A percentile compares a stretch with the other conserved stretches of the same genome.
Evolutionary conservation across 129 eudicot species (phyloP).

Genomic region (Chrysanthemum makinoi): DNA sequence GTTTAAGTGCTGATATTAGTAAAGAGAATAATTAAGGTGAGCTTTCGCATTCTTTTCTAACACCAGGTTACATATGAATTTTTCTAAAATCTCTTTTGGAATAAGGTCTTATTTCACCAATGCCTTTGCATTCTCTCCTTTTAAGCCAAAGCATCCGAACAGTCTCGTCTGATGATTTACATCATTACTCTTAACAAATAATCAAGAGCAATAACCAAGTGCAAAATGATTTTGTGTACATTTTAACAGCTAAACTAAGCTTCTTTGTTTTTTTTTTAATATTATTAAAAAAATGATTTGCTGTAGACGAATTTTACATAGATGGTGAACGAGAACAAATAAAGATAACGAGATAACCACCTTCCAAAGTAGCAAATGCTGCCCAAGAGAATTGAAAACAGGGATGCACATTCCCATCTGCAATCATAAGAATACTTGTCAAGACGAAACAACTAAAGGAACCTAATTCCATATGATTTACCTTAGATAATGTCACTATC

Average conservation of each 20-base stretch:
- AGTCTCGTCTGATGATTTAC: slow-evolving; percentile 2
- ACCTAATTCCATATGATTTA: slow-evolving; percentile 27
- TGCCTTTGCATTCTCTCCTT: background rate
- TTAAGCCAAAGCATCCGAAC: slow-evolving; percentile 6
- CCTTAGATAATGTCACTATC: slow-evolving; percentile 8
- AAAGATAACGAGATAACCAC: slow-evolving; percentile 38
- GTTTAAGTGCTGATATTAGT: slow-evolving; percentile 1
- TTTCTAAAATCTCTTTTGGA: slow-evolving; percentile 11
- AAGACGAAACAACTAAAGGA: slow-evolving; percentile 45
- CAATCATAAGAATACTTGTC: slow-evolving; percentile 51
- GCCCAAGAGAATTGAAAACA: slow-evolving; percentile 80
- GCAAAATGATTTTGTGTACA: slow-evolving; percentile 15
- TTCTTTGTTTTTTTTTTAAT: background rate
- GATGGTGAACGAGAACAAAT: background rate
- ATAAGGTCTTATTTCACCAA: slow-evolving; percentile 1
- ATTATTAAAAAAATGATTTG: slow-evolving; percentile 2
- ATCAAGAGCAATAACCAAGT: slow-evolving; percentile 10
- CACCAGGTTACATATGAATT: background rate
- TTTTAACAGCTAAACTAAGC: background rate
- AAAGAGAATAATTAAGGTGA: background rate
- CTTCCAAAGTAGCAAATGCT: slow-evolving; percentile 91
- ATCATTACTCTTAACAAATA: slow-evolving; percentile 8
- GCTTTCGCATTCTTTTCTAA: background rate
- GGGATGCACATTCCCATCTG: slow-evolving; percentile 97
- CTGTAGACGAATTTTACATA: slow-evolving; percentile 18